Conservation (phyloP, 2,329 filamentous ascomycete genomes). For the Monilinia laxa region DNA sequence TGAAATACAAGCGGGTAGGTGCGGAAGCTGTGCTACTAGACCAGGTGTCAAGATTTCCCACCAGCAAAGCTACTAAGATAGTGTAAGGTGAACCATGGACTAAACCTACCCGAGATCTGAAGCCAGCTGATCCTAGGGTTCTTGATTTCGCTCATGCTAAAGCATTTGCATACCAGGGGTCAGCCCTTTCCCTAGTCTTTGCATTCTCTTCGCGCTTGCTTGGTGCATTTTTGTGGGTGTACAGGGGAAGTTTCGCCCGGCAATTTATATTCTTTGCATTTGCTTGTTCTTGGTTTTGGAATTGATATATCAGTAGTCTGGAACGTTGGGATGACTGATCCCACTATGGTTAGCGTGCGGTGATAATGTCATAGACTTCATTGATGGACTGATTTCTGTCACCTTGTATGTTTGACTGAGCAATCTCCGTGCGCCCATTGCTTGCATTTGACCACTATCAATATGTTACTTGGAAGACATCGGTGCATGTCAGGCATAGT, state of each 20-base stretch:
- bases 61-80: slow-evolving; percentile 2
- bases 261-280: slow-evolving; percentile 10
- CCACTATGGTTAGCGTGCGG: slow-evolving; percentile 6
- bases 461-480: slow-evolving; percentile 12
- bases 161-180: slow-evolving; percentile 9
- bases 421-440: slow-evolving; percentile 12
- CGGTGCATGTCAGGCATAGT: slow-evolving; percentile 5
- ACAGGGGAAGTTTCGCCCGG: slow-evolving; percentile 1
- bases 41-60: slow-evolving; percentile 18
- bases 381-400: slow-evolving; percentile 8
- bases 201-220: slow-evolving; percentile 21
- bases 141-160: slow-evolving; percentile 10
- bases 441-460: slow-evolving; percentile 15
- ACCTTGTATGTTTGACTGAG: slow-evolving; percentile 7
- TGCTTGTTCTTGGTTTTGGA: slow-evolving; percentile 15
- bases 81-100: not conserved
- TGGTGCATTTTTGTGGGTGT: slow-evolving; percentile 18
- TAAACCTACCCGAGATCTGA: slow-evolving; percentile 23
- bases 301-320: slow-evolving; percentile 7
- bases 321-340: slow-evolving; percentile 4
- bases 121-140: slow-evolving; percentile 22
- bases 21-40: slow-evolving; percentile 12
- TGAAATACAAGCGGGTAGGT: slow-evolving; percentile 17
- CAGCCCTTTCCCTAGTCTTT: slow-evolving; percentile 6
- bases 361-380: slow-evolving; percentile 15